phyloP scores from a whole-genome alignment of 2,329 filamentous ascomycete species.

The Gnomoniopsis sp. region DNA sequence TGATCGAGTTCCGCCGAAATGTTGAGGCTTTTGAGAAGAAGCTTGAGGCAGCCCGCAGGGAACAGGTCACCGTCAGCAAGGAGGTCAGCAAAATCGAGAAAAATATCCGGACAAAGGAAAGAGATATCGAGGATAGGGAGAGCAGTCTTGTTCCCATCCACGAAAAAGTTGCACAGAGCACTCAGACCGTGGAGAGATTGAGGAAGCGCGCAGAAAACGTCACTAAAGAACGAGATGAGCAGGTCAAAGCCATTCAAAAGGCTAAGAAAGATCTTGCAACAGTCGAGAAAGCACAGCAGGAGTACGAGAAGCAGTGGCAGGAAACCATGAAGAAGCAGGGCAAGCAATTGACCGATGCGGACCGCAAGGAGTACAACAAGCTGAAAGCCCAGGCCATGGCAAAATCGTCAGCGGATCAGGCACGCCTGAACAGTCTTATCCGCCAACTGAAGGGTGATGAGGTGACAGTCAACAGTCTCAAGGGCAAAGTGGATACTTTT shows the following conservation, averaged over 20 bases:
- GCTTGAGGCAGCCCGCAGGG: slow-evolving; percentile 76
- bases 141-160: slow-evolving; percentile 85
- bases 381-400: slow-evolving; percentile 83
- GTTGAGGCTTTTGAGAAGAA: slow-evolving; percentile 79
- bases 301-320: slow-evolving; percentile 85
- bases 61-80: slow-evolving; percentile 74
- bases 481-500: slow-evolving; percentile 78
- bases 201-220: slow-evolving; percentile 68
- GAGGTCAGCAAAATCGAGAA: slow-evolving; percentile 81
- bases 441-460: slow-evolving; percentile 89
- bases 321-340: slow-evolving; percentile 84
- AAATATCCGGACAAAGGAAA: slow-evolving; percentile 80
- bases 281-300: slow-evolving; percentile 85
- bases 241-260: slow-evolving; percentile 66
- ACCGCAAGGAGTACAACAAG: slow-evolving; percentile 84
- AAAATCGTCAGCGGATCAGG: slow-evolving; percentile 75
- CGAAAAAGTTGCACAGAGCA: slow-evolving; percentile 83
- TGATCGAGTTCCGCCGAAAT: slow-evolving; percentile 87
- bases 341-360: slow-evolving; percentile 77
- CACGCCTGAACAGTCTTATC: slow-evolving; percentile 79
- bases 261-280: slow-evolving; percentile 75
- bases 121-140: slow-evolving; percentile 80
- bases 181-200: slow-evolving; percentile 65
- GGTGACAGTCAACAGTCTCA: slow-evolving; percentile 84
- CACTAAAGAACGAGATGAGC: slow-evolving; percentile 70